These are phyloP conservation scores for Aureobasidium uvarum DNA, from an alignment of 2,329 filamentous ascomycete species.

Conservation along the genomic window DNA sequence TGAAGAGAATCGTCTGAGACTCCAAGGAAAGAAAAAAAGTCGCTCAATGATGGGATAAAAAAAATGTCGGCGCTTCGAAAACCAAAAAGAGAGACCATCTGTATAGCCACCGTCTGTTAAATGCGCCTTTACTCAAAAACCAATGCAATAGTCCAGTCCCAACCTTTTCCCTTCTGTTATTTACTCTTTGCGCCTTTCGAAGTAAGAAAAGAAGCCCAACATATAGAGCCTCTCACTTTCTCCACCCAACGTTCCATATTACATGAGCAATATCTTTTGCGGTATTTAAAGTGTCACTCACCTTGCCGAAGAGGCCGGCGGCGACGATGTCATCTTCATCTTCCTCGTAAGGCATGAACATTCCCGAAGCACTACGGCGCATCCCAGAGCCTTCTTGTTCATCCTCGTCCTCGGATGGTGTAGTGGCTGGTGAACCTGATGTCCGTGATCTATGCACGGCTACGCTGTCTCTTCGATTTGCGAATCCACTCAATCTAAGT, in stretches of 20 bases:
- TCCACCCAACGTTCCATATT: conserved; percentile 66
- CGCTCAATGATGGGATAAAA: conserved; percentile 14
- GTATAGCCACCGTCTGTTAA: conserved; percentile 22
- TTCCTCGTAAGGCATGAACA: conserved; percentile 87
- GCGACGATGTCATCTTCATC: conserved; percentile 59
- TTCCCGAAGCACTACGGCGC: conserved; percentile 77
- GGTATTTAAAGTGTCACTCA: conserved; percentile 74
- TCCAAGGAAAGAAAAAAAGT: conserved; percentile 9
- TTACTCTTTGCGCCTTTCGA: conserved; percentile 2
- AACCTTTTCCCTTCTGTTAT: conserved; percentile 12
- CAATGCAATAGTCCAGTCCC: conserved; percentile 22
- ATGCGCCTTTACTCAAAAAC: conserved; percentile 17
- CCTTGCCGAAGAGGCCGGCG: conserved; percentile 68
- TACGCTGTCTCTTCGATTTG: conserved; percentile 38
- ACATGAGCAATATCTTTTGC: conserved; percentile 64
- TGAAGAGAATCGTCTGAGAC: conserved; percentile 1
- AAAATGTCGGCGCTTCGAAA: conserved; percentile 5
- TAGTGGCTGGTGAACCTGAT: conserved; percentile 35
- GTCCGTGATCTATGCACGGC: conserved; percentile 35
- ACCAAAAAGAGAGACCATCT: conserved; percentile 5
- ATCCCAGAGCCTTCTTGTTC: conserved; percentile 56
- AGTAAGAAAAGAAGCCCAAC: conserved; percentile 6
- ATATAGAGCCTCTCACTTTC: conserved; percentile 44
- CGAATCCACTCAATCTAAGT: conserved; percentile 43
- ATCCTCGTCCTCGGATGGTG: conserved; percentile 46